Percentiles rank a stretch among this genome's conserved stretches.
Conservation (phyloP, 129 eudicot genomes). For the Chrysanthemum seticuspe region DNA sequence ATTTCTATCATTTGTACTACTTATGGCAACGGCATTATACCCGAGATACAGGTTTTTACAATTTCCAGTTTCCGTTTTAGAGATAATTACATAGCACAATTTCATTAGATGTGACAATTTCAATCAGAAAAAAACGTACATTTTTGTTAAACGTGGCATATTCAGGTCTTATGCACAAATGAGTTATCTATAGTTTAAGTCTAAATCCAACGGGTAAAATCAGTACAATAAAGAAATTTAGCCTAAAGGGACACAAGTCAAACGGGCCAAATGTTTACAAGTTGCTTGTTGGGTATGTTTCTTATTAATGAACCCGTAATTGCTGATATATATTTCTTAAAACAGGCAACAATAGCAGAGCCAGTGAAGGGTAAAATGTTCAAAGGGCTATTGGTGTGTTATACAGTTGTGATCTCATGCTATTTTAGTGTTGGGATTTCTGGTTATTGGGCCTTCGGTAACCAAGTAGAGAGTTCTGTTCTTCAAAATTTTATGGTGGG, state of each 20-base stretch:
- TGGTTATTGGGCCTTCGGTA: constrained; percentile 90
- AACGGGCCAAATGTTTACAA: too few species aligned
- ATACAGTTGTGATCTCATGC: constrained; percentile 54
- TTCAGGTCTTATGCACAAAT: too few species aligned
- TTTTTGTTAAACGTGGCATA: too few species aligned
- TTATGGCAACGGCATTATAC: constrained; percentile 78
- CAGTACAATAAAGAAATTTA: too few species aligned
- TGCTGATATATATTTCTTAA: constrained; percentile 5
- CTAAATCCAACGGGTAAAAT: too few species aligned
- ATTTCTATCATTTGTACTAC: constrained; percentile 70
- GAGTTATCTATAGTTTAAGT: too few species aligned
- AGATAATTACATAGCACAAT: too few species aligned
- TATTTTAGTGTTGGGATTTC: constrained; percentile 76
- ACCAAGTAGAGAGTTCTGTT: constrained; percentile 48
- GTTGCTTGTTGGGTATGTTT: too few species aligned
- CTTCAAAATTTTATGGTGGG: constrained; percentile 58
- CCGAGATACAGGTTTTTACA: constrained; percentile 67
- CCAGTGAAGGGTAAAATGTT: constrained; percentile 77
- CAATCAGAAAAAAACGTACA: too few species aligned
- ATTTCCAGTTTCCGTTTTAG: too few species aligned
- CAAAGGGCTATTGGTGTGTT: constrained; percentile 66
- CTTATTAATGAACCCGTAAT: not conserved
- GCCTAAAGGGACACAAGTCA: too few species aligned
- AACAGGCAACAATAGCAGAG: constrained; percentile 75
- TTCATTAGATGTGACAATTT: too few species aligned